Evolutionary conservation across 2,329 filamentous ascomycete genomes (phyloP).

Genomic region (Akanthomyces uredinophilus): DNA sequence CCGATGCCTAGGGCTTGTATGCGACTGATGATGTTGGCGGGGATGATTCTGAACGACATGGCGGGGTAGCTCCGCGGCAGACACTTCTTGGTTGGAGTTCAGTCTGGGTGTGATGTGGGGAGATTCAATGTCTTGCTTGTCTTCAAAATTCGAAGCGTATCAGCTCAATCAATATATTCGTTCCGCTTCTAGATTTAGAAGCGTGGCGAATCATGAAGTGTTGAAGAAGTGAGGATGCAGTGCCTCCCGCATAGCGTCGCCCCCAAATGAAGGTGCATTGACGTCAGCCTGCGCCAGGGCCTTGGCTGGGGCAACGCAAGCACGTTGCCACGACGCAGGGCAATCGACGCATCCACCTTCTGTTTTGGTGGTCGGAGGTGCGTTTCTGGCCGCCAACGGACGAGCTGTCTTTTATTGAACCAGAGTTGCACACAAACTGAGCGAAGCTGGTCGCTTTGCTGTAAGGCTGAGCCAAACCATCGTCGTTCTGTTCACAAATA

Average conservation of each 20-base stretch:
- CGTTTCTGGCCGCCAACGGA: too few species aligned
- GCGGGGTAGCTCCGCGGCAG: not conserved
- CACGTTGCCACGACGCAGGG: not conserved
- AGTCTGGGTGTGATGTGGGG: not conserved
- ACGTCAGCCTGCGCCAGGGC: not conserved
- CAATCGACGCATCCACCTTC: too few species aligned
- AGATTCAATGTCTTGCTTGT: not conserved
- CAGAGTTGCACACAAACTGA: too few species aligned
- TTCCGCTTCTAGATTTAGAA: not conserved
- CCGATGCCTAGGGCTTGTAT: not conserved
- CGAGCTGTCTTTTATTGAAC: too few species aligned
- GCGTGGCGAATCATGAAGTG: not conserved
- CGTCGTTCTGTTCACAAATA: too few species aligned
- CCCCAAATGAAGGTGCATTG: not conserved
- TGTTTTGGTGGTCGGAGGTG: too few species aligned
- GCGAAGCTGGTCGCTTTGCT: too few species aligned
- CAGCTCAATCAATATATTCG: not conserved
- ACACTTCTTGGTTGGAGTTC: not conserved
- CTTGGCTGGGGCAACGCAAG: not conserved
- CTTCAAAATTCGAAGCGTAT: not conserved
- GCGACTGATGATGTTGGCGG: slow-evolving; percentile 7
- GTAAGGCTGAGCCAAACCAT: too few species aligned
- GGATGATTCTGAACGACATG: slow-evolving; percentile 12
- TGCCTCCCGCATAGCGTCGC: not conserved
- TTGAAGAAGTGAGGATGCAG: not conserved